A percentile compares a stretch with the other conserved stretches of the same genome.
phyloP scores from a whole-genome alignment of 23 red algal species.

The Gracilaria gracilis region DNA sequence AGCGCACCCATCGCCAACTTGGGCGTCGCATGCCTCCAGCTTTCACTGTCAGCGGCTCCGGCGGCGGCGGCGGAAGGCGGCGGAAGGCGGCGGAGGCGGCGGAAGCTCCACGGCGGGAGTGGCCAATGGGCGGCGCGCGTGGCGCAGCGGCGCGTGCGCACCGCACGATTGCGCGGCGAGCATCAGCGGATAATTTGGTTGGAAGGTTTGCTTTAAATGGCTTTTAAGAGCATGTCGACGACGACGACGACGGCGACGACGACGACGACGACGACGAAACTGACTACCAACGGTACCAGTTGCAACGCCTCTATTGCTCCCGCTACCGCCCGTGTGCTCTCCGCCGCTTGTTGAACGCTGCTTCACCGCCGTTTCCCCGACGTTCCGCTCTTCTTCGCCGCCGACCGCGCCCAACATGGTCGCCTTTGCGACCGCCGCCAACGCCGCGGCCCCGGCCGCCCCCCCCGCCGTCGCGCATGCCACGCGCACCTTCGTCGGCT shows the following conservation, averaged over 20 bases:
- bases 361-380: background rate
- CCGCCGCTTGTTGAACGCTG: background rate
- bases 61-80: too few relatives aligned
- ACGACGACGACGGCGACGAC: background rate
- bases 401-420: background rate
- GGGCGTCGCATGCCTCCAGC: too few relatives aligned
- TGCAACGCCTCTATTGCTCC: background rate
- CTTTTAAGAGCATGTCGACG: too few relatives aligned
- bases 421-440: slow-evolving; percentile 10
- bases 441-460: background rate
- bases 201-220: too few relatives aligned
- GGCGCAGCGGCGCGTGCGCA: background rate
- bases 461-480: background rate
- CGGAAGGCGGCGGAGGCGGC: too few relatives aligned
- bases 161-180: background rate
- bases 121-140: background rate
- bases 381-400: background rate
- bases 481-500: slow-evolving; percentile 18
- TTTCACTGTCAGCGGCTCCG: background rate
- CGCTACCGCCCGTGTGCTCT: background rate
- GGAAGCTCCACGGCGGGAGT: background rate
- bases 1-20: too few relatives aligned
- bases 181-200: background rate
- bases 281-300: too few relatives aligned
- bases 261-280: too few relatives aligned